These are phyloP conservation scores for Brassica juncea DNA, from an alignment of 345 rosid species.

Conservation along the genomic window DNA sequence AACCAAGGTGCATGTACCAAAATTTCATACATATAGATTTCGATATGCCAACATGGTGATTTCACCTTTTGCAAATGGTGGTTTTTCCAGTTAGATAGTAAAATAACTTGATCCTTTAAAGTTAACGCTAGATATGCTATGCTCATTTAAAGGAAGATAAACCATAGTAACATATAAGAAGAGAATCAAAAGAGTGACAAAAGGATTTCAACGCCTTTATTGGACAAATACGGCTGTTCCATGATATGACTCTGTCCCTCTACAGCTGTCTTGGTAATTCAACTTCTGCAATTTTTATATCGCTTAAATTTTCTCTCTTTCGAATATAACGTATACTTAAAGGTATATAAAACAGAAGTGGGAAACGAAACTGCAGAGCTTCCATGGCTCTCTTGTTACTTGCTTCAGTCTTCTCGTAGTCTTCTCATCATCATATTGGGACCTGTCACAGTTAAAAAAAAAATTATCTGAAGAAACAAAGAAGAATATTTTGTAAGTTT, in stretches of 20 bases:
- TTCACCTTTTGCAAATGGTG: not conserved
- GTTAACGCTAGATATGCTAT: constrained; percentile 2
- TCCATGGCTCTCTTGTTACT: constrained; percentile 30
- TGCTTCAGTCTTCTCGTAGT: constrained; percentile 41
- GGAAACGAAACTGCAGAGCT: constrained; percentile 34
- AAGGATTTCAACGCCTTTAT: constrained; percentile 45
- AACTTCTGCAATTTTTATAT: constrained; percentile 8
- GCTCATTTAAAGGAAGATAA: not conserved
- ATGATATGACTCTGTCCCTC: constrained; percentile 46
- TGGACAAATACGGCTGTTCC: constrained; percentile 50
- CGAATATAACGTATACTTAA: not conserved
- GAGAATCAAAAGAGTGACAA: constrained; percentile 22
- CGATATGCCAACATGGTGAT: not conserved
- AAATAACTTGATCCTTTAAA: not conserved
- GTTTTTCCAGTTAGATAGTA: not conserved
- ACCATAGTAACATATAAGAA: not conserved
- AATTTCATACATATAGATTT: not conserved
- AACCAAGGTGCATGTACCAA: not conserved
- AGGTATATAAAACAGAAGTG: constrained; percentile 24
- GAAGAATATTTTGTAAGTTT: not conserved
- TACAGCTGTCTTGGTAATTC: constrained; percentile 27
- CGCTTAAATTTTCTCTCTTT: not conserved
- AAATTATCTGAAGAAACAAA: not conserved
- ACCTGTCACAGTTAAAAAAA: not conserved
- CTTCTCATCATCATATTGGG: constrained; percentile 30